Percentiles rank a stretch among this genome's conserved stretches.
Conservation (phyloP, 2,329 filamentous ascomycete genomes). For the Phialophora expanda region DNA sequence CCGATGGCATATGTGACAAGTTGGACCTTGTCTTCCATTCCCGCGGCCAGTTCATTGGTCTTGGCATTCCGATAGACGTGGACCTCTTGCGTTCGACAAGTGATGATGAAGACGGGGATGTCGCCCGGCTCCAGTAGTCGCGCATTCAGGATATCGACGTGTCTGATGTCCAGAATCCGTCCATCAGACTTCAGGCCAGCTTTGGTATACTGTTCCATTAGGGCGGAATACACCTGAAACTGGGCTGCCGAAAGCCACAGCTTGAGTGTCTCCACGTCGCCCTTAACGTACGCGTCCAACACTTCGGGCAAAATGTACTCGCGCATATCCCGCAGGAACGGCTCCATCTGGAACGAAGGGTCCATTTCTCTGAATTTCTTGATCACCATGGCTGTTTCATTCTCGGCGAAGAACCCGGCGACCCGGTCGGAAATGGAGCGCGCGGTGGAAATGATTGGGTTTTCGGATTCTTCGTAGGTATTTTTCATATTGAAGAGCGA, state of each 20-base stretch:
- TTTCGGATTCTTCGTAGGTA: slow-evolving; percentile 94
- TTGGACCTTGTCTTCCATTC: slow-evolving; percentile 99
- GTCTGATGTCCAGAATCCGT: slow-evolving; percentile 90
- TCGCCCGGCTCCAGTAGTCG: slow-evolving; percentile 56
- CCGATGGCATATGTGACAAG: slow-evolving; percentile 98
- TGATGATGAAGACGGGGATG: slow-evolving; percentile 91
- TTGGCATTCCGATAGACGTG: slow-evolving; percentile 96
- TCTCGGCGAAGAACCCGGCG: slow-evolving; percentile 96
- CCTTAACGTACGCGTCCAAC: slow-evolving; percentile 96
- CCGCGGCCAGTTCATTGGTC: slow-evolving; percentile 84
- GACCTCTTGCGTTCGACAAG: slow-evolving; percentile 94
- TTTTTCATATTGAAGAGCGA: slow-evolving; percentile 83
- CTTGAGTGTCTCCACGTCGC: slow-evolving; percentile 86
- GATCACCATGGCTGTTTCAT: slow-evolving; percentile 96
- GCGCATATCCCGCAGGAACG: slow-evolving; percentile 91
- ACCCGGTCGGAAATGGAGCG: slow-evolving; percentile 92
- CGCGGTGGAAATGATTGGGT: slow-evolving; percentile 89
- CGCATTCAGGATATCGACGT: slow-evolving; percentile 73
- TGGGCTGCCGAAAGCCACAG: slow-evolving; percentile 96
- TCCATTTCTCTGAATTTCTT: slow-evolving; percentile 98
- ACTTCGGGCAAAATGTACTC: slow-evolving; percentile 98
- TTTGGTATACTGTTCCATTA: slow-evolving; percentile 94
- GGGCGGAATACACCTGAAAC: slow-evolving; percentile 94
- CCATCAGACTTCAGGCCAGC: slow-evolving; percentile 94
- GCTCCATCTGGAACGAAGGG: slow-evolving; percentile 90